Evolutionary conservation across 164 flowering plant species (phyloP).

Genomic region (Vitis labrusca): DNA sequence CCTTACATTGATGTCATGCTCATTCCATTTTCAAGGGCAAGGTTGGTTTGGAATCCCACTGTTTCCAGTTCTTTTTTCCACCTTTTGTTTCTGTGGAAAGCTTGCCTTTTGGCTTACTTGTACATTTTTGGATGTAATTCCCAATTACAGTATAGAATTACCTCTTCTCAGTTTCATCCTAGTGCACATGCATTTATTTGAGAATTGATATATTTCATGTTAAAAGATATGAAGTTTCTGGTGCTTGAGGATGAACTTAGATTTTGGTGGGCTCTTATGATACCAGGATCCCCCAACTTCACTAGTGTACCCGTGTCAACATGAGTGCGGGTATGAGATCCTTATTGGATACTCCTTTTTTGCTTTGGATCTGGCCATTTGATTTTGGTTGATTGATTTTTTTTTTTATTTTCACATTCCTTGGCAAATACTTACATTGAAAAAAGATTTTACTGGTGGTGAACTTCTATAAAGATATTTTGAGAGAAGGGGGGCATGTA

Average conservation of each 20-base stretch:
- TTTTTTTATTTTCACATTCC: too few relatives aligned
- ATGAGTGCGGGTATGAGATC: too few relatives aligned
- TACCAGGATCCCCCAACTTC: too few relatives aligned
- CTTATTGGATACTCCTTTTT: too few relatives aligned
- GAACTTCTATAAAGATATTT: too few relatives aligned
- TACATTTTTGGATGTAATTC: neutral
- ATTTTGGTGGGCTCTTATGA: neutral
- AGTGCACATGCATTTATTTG: neutral
- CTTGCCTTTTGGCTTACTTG: neutral
- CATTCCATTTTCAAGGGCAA: neutral
- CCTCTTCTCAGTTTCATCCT: neutral
- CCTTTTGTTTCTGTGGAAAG: neutral
- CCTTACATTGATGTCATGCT: neutral
- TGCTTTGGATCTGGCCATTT: too few relatives aligned
- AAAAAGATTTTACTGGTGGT: too few relatives aligned
- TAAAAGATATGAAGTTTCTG: neutral
- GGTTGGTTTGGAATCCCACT: neutral
- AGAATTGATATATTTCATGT: too few relatives aligned
- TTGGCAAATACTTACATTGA: too few relatives aligned
- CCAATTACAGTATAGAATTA: neutral
- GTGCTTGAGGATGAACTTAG: neutral
- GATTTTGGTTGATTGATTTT: too few relatives aligned
- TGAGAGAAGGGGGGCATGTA: too few relatives aligned
- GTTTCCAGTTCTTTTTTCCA: neutral
- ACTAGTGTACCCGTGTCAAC: too few relatives aligned